Percentiles rank a stretch among this genome's conserved stretches.
Evolutionary conservation across 768 basidiomycete genomes (phyloP).

Genomic region (Leccinellum rugosiceps): DNA sequence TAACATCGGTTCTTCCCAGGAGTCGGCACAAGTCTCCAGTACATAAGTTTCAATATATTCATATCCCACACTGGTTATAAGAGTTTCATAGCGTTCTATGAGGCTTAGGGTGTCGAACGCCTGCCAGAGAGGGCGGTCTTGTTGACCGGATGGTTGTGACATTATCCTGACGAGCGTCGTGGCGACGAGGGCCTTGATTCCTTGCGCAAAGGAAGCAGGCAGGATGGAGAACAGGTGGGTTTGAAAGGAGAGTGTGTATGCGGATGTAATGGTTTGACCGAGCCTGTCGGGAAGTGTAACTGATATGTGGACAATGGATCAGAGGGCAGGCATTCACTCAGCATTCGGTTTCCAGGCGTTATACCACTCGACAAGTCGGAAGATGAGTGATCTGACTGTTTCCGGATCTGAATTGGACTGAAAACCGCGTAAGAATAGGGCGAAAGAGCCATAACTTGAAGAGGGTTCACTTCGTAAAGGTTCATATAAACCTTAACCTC

Average conservation of each 20-base stretch:
- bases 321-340: constrained; percentile 45
- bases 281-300: constrained; percentile 41
- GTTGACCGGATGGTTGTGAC: constrained; percentile 26
- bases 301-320: not conserved
- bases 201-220: constrained; percentile 62
- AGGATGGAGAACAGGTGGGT: constrained; percentile 71
- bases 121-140: constrained; percentile 45
- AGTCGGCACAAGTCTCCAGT: constrained; percentile 55
- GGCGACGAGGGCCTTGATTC: constrained; percentile 65
- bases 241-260: constrained; percentile 69
- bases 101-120: constrained; percentile 71
- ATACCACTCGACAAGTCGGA: constrained; percentile 68
- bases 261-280: constrained; percentile 53
- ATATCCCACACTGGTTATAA: constrained; percentile 82
- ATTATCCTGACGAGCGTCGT: constrained; percentile 43
- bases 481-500: constrained; percentile 59
- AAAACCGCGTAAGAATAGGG: constrained; percentile 1
- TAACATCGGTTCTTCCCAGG: constrained; percentile 69
- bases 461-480: constrained; percentile 55
- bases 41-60: constrained; percentile 81
- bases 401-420: constrained; percentile 48
- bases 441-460: not conserved
- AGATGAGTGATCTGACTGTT: constrained; percentile 52
- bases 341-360: constrained; percentile 66
- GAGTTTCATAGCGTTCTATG: constrained; percentile 77